These are phyloP conservation scores for Pythium phragmiticola DNA, from an alignment of 352 stramenopile genomes.

Conservation along the genomic window DNA sequence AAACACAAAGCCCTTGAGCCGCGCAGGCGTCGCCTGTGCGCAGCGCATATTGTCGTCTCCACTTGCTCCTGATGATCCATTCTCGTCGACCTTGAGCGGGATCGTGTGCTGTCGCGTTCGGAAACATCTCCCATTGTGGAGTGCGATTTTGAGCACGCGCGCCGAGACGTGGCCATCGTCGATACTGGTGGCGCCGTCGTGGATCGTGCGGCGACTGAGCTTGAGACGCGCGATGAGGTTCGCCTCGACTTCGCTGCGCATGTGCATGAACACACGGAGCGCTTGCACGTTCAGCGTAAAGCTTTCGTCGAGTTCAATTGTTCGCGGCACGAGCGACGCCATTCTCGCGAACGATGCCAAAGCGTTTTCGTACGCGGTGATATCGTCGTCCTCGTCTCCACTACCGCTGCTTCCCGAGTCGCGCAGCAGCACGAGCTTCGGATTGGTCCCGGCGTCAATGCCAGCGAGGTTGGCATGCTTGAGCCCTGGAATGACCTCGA, in stretches of 20 bases:
- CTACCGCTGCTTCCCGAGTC: not conserved
- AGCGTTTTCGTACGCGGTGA: conserved; percentile 47
- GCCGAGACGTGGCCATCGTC: conserved; percentile 62
- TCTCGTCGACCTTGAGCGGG: conserved; percentile 59
- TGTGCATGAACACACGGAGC: conserved; percentile 57
- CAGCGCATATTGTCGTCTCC: conserved; percentile 70
- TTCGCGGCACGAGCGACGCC: conserved; percentile 58
- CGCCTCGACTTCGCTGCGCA: conserved; percentile 68
- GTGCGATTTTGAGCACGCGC: conserved; percentile 76
- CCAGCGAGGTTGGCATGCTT: conserved; percentile 69
- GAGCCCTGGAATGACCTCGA: conserved; percentile 75
- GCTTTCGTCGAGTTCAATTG: conserved; percentile 50
- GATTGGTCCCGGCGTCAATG: conserved; percentile 64
- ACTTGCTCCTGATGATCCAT: conserved; percentile 9
- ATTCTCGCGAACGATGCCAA: conserved; percentile 60
- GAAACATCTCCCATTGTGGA: conserved; percentile 89
- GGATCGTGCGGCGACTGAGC: conserved; percentile 58
- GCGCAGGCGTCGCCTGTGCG: conserved; percentile 35
- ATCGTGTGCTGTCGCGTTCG: conserved; percentile 61
- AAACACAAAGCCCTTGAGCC: conserved; percentile 73
- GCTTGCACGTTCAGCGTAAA: conserved; percentile 60
- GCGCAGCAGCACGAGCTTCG: conserved; percentile 44
- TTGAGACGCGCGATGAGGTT: conserved; percentile 61
- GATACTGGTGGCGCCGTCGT: conserved; percentile 48
- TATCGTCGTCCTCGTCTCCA: conserved; percentile 32